phyloP scores from a whole-genome alignment of 1,284 basidiomycete species.

The Pterulicium gracile region DNA sequence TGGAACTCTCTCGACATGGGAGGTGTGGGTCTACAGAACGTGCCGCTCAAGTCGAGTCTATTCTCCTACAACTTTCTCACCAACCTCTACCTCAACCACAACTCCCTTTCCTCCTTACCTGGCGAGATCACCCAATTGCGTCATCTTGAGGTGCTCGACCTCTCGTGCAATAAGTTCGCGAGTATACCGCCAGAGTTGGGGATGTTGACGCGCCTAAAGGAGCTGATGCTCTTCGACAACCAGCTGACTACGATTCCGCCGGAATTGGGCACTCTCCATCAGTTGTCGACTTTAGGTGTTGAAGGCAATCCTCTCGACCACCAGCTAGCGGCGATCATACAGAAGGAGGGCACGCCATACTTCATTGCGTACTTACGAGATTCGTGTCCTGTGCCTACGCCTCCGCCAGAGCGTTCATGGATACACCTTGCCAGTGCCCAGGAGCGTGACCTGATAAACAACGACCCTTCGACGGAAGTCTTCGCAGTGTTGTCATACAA shows the following conservation, averaged over 20 bases:
- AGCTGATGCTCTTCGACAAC: slow-evolving; percentile 95
- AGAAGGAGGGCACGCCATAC: slow-evolving; percentile 87
- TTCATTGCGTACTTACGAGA: slow-evolving; percentile 87
- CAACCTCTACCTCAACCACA: slow-evolving; percentile 96
- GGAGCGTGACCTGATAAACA: slow-evolving; percentile 48
- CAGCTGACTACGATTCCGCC: slow-evolving; percentile 75
- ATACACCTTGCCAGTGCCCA: slow-evolving; percentile 61
- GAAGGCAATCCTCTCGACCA: slow-evolving; percentile 93
- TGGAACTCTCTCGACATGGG: slow-evolving; percentile 98
- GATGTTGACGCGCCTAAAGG: slow-evolving; percentile 83
- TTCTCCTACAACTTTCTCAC: slow-evolving; percentile 93
- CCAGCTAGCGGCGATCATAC: slow-evolving; percentile 68
- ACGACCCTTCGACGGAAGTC: slow-evolving; percentile 53
- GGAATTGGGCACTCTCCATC: slow-evolving; percentile 87
- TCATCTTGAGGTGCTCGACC: slow-evolving; percentile 85
- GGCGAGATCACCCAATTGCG: slow-evolving; percentile 78
- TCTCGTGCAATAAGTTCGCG: slow-evolving; percentile 82
- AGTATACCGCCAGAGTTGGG: slow-evolving; percentile 84
- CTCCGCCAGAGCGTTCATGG: slow-evolving; percentile 83
- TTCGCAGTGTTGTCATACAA: slow-evolving; percentile 90
- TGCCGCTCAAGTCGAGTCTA: slow-evolving; percentile 73
- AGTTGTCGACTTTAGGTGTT: slow-evolving; percentile 88
- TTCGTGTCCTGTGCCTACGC: slow-evolving; percentile 70
- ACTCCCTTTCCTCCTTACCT: slow-evolving; percentile 74
- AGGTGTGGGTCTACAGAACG: slow-evolving; percentile 86